Conservation (phyloP, 768 basidiomycete species). For the Cyclocybe aegerita region DNA sequence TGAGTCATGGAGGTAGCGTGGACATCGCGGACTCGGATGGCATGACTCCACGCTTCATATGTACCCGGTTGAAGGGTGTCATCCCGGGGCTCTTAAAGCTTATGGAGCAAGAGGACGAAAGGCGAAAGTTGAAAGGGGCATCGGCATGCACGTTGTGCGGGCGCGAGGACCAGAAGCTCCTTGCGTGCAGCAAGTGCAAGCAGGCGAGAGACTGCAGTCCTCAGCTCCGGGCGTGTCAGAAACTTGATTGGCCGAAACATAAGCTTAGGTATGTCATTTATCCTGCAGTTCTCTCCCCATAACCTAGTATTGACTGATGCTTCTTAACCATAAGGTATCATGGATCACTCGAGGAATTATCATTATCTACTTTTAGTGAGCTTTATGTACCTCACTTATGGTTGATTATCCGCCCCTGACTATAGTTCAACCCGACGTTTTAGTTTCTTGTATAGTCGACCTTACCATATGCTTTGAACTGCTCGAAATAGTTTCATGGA, state of each 20-base stretch:
- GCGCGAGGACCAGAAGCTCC: slow-evolving; percentile 23
- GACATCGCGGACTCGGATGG: slow-evolving; percentile 40
- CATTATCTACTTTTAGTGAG: too few species aligned
- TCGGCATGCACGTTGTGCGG: slow-evolving; percentile 35
- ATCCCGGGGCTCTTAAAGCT: slow-evolving; percentile 15
- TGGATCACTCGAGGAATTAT: too few species aligned
- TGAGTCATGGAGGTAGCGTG: slow-evolving; percentile 41
- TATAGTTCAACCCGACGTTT: background rate
- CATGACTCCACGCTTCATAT: slow-evolving; percentile 23
- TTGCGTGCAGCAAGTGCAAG: slow-evolving; percentile 34
- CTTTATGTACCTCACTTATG: background rate
- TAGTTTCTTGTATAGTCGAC: background rate
- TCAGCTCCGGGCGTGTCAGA: slow-evolving; percentile 30
- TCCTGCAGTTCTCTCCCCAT: background rate
- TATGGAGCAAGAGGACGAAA: slow-evolving; percentile 29
- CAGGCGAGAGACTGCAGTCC: slow-evolving; percentile 32
- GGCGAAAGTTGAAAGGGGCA: slow-evolving; percentile 23
- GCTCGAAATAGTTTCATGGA: too few species aligned
- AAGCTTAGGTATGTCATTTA: slow-evolving; percentile 13
- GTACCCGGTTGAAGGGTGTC: slow-evolving; percentile 4
- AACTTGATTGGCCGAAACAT: slow-evolving; percentile 38
- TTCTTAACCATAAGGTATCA: too few species aligned
- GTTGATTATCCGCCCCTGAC: background rate
- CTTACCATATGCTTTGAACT: too few species aligned
- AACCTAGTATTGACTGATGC: too few species aligned